These are phyloP conservation scores for Diaporthe sp. DNA, from an alignment of 2,329 filamentous ascomycete genomes.

Conservation along the genomic window DNA sequence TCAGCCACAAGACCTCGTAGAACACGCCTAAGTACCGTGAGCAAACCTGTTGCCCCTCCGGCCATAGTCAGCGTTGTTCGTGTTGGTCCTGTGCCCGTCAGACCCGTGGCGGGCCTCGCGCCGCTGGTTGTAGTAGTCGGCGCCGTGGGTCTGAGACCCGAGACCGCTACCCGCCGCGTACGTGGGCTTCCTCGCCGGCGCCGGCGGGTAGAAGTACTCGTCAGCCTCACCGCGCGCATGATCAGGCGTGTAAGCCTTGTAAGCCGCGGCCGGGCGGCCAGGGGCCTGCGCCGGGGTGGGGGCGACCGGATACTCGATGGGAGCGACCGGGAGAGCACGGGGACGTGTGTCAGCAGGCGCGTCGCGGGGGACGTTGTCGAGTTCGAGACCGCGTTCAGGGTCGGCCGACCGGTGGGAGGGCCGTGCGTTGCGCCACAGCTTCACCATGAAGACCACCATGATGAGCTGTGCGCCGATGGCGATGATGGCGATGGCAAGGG, in stretches of 20 bases:
- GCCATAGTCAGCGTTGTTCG: slow-evolving; percentile 1
- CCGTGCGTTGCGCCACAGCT: neutral
- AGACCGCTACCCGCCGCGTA: no score
- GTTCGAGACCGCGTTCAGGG: neutral
- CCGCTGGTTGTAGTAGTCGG: neutral
- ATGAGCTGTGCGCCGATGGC: neutral
- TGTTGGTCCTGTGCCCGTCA: neutral
- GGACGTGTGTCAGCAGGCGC: neutral
- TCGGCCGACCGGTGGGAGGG: neutral
- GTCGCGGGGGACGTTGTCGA: neutral
- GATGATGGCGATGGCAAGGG: neutral
- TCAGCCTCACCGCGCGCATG: neutral
- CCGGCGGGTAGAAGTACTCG: neutral
- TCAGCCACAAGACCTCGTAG: no score
- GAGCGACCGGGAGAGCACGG: no score
- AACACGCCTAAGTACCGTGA: neutral
- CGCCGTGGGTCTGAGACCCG: neutral
- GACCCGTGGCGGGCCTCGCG: neutral
- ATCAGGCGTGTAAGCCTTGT: neutral
- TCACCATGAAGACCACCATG: neutral
- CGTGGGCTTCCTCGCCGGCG: neutral
- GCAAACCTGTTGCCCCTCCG: slow-evolving; percentile 5
- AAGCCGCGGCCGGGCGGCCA: neutral
- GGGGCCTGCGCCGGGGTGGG: neutral
- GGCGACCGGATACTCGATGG: neutral